Evolutionary conservation across 768 basidiomycete species (phyloP), one percentile per base, ranked within the genome.

Genomic region (Ramaria rubella): DNA sequence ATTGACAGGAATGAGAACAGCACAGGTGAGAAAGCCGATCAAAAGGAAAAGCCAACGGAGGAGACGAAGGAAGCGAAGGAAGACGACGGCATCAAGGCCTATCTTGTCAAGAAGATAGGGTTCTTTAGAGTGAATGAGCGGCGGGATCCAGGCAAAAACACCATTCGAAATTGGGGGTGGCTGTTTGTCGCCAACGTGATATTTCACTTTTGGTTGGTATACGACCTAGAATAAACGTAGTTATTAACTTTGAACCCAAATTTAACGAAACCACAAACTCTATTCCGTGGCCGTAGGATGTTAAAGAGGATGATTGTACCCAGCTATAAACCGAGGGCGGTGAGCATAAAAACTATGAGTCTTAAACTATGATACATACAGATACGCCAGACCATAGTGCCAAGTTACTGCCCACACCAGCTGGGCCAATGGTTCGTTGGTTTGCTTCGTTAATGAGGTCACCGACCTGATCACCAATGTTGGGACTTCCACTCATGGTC

Each of bases 171-270:
- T 89, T 23, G 81, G 81, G 6, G 90, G 90, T 29, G 89, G 90
- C 26, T 78, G 73, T 68, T 90, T 90, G 69, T 82, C 70, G 40
- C 85, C 87, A 58, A 81, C 76, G 65, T 90, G 89, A 67, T 93
- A 94, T 70, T 94, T 94, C 71, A 90, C 83, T 72, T 94, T 96
- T 60, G 92, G 94, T 67, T 93, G 90, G 66, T 95, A 95, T 58
- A 94, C 82, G 59, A 90, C 81, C 91, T 91, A 58, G 30, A 19
- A 2, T n/a, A n/a, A n/a, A n/a, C n/a, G n/a, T n/a, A n/a, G n/a
- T n/a, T n/a, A n/a, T n/a, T n/a, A n/a, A n/a, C n/a, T n/a, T n/a
- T n/a, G n/a, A n/a, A n/a, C n/a, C n/a, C n/a, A n/a, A n/a, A n/a
- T n/a, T n/a, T n/a, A n/a, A n/a, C n/a, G 26, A 2, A 53, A 17